Evolutionary conservation across 1,284 basidiomycete species (phyloP), one percentile per base, ranked within the genome.

Genomic region (Trichosporon ovoides): DNA sequence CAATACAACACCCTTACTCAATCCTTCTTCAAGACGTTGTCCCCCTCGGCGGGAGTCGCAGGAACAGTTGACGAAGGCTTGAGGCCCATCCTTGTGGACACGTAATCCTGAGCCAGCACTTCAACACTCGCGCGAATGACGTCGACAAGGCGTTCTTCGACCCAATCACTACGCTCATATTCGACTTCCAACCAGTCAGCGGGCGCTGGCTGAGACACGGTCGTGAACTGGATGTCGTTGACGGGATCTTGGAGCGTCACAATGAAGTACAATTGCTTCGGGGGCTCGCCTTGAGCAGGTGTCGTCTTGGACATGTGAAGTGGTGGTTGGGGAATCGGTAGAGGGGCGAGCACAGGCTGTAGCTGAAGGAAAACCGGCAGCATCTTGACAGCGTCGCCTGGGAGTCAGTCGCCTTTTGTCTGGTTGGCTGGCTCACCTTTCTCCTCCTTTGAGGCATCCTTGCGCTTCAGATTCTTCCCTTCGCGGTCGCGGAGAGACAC

Each of bases 361-460:
- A 99, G 83, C 62, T 95, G 91, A 53, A 98, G 83, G 77, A 92
- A 98, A 52, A 98, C 85, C 54, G 93, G 87, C 40, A 93, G 91
- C 60, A 89, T 89, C 4, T 89, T 90, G 13, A 92, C 90, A 3
- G 91, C 92, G 13, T 80, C 55, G 22, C 71, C 72, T 28, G 65
- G 40, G 9, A 2, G 52, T 53, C 43, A 50, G 33, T 18, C 40
- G 48, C 40, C 1, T 6, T 38, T 38, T 24, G 7, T 16, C 5
- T 36, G 52, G 16, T 18, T 22, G 22, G 18, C 31, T 7, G 14
- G 7, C 46, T 28, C 28, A 58, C 24, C 38, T 6, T 22, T 11
- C 7, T 34, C 7, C 16, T 22, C 28, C 7, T 38, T 31, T 31
- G 9, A 18, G 9, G 14, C n/a, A 19, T 50, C 63, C 69, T 57